Base-by-base conservation (phyloP, 768 basidiomycete genomes). In the Mycena alexandri region DNA sequence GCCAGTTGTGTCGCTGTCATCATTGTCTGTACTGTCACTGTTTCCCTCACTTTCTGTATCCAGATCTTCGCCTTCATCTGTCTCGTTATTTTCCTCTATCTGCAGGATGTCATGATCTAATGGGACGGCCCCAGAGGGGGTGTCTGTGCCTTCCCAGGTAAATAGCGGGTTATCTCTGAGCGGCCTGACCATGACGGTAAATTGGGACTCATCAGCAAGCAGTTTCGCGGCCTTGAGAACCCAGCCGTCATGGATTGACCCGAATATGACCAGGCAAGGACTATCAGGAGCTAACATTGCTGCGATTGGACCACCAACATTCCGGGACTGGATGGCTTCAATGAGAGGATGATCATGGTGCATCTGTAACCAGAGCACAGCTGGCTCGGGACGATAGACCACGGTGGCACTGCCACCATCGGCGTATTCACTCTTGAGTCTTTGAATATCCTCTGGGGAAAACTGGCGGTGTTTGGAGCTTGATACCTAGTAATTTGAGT, bases 171-270 rank as follows among this genome's bases (percentile, higher is more conserved):
- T 38, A 22, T 55, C 22, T 14, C 10, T 3, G 24, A 24, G n/a
- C 22, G 53, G 53, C 19, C 53, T 55, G 21, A 55, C 6, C 53
- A 55, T 55, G 6, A 55, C 53, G 1, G 22, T 3, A 55, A 55
- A 42, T 14, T 21, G 17, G 4, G 19, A 38, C 17, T 19, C 13
- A 21, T 55, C 21, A 11, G 53, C 22, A 55, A 55, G 53, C 9
- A 38, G 1, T 41, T 55, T 34, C 38, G 53, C 53, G 2, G 38
- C 38, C 21, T 55, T 36, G 13, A 55, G 36, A 55, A 41, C 53
- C 29, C 21, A 38, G 19, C 29, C 38, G 13, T 55, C 36, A 24
- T 29, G 36, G 36, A 55, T 21, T 1, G 36, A 41, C 13, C 36
- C 36, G 38, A 55, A 55, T 36, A 55, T 38, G 12, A 55, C 53